These are phyloP conservation scores for Parastagonospora avenae DNA, from an alignment of 2,329 filamentous ascomycete genomes.

Conservation along the genomic window DNA sequence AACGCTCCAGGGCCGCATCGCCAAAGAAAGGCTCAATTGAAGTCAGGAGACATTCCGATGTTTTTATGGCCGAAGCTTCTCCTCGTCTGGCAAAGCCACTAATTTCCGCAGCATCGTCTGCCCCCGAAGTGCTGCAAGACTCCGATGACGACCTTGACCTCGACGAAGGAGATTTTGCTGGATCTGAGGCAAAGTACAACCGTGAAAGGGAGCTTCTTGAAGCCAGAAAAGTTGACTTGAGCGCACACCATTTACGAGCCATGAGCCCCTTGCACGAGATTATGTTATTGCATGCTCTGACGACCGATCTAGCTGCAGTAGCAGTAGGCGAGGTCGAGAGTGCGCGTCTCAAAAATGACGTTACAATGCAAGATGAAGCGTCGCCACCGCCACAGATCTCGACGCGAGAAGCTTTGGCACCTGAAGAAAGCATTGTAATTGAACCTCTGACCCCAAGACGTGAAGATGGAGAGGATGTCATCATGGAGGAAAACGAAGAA, in stretches of 20 bases:
- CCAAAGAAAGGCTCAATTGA: constrained; percentile 37
- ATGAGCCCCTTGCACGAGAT: constrained; percentile 52
- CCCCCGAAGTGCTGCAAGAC: constrained; percentile 42
- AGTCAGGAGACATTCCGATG: constrained; percentile 40
- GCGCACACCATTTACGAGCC: constrained; percentile 48
- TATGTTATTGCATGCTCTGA: constrained; percentile 48
- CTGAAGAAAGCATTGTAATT: constrained; percentile 20
- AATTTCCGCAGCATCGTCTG: constrained; percentile 37
- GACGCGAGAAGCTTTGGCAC: constrained; percentile 12
- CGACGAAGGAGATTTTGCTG: constrained; percentile 52
- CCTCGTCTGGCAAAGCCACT: constrained; percentile 33
- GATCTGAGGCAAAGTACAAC: constrained; percentile 54
- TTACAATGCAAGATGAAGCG: constrained; percentile 21
- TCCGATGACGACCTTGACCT: constrained; percentile 56
- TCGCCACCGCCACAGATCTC: constrained; percentile 14
- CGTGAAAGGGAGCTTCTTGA: constrained; percentile 52
- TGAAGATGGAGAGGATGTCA: constrained; percentile 41
- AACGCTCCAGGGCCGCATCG: constrained; percentile 22
- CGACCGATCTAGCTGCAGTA: constrained; percentile 31
- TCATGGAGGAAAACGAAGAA: constrained; percentile 32
- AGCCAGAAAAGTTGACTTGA: constrained; percentile 51
- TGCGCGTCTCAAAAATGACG: constrained; percentile 18
- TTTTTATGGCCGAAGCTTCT: constrained; percentile 42
- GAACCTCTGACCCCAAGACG: constrained; percentile 43
- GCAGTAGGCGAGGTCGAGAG: constrained; percentile 3